Conservation (phyloP, 2,329 filamentous ascomycete genomes). For the Grosmannia penicillata region DNA sequence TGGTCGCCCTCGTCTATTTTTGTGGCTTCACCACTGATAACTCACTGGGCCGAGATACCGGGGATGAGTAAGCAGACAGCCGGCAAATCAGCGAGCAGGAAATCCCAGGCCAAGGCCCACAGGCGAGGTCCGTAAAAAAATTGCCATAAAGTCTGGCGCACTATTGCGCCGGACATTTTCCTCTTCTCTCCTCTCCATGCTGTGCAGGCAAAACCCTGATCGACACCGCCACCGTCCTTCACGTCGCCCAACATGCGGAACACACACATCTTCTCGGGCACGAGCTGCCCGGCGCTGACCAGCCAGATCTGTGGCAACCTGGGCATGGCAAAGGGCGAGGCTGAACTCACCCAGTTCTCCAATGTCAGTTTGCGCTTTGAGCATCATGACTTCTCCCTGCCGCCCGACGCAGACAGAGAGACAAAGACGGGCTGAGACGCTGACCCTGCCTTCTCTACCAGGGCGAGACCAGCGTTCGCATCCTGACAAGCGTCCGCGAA, state of each 20-base stretch:
- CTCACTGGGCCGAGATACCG: too few species aligned
- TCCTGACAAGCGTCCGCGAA: conserved; percentile 69
- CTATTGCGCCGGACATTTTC: too few species aligned
- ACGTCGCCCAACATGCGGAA: conserved; percentile 21
- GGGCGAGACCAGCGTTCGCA: conserved; percentile 57
- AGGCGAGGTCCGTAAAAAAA: too few species aligned
- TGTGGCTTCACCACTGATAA: too few species aligned
- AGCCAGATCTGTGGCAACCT: conserved; percentile 53
- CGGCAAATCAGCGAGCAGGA: too few species aligned
- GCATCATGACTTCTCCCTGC: background rate
- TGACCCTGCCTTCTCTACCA: conserved; percentile 16
- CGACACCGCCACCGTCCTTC: background rate
- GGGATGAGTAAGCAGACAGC: too few species aligned
- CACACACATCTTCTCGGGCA: conserved; percentile 53
- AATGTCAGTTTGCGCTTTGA: conserved; percentile 35
- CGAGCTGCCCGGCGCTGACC: conserved; percentile 50
- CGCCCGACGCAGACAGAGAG: background rate
- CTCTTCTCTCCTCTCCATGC: background rate
- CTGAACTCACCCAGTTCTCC: conserved; percentile 55
- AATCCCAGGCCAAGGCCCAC: too few species aligned
- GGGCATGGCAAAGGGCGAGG: conserved; percentile 48
- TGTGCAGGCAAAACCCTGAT: background rate
- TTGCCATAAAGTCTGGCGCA: too few species aligned
- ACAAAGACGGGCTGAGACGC: background rate
- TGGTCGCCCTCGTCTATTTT: too few species aligned